Evolutionary conservation across 495 filamentous ascomycete genomes (phyloP), one percentile per base, ranked within the genome.

Genomic region (Annulohypoxylon nitens): DNA sequence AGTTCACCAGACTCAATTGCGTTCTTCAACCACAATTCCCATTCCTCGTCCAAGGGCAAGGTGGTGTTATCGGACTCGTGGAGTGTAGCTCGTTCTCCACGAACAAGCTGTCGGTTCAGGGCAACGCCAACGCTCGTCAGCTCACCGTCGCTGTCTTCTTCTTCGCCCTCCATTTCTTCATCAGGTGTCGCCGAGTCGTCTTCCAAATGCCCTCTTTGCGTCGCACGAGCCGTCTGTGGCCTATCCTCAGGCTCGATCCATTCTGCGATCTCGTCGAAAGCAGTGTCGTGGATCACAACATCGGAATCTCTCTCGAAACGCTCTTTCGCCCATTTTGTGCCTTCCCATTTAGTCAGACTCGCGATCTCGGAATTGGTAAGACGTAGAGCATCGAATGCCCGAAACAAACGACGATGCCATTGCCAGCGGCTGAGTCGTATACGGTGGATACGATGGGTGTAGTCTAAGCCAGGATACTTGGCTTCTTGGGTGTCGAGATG

Each of bases 401-500:
- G 88, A 81, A 97, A 97, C 0, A 97, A 86, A 72, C 88, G 86
- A 64, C 89, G 89, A 79, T 97, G 94, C 88, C 91, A 93, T 1
- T 86, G 86, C 83, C 92, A 97, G 45, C 93, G 92, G 73, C 90
- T 85, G 6, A 97, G 88, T 55, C 94, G 90, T 84, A 93, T 90
- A 74, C 94, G 93, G 83, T 97, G 94, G 16, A 90, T 91, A 3
- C 83, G 84, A 77, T 92, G 85, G 41, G 89, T 90, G 82, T 97
- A 97, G 83, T 97, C 93, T 48, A 97, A 86, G 30, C 94, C 94
- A 0, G 94, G 94, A 72, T 97, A 97, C 73, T 94, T 93, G 48
- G 93, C 93, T 84, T 97, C 94, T 54, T 92, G 88, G 54, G 88
- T 93, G 79, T 95, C 92, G 23, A 94, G 87, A 75, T 91, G 88